A percentile compares a stretch with the other conserved stretches of the same genome.
Conservation (phyloP, 768 basidiomycete genomes). For the Chalciporus chontae region DNA sequence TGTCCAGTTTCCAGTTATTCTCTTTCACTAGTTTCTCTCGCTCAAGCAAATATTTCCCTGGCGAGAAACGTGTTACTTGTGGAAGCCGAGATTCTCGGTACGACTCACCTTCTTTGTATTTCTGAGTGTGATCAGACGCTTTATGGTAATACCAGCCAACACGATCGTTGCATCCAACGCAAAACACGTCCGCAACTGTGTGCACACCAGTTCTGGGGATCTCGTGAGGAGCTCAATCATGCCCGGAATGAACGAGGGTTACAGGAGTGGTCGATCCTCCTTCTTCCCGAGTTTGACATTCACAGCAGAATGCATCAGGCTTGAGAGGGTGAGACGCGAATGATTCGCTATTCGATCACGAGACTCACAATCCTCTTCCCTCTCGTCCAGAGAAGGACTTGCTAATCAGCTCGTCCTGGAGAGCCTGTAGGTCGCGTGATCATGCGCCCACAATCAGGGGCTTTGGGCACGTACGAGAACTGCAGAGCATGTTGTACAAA, state of each 20-base stretch:
- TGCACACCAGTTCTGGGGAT: constrained; percentile 68
- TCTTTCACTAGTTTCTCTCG: constrained; percentile 78
- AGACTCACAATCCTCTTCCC: constrained; percentile 72
- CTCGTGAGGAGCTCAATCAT: constrained; percentile 2
- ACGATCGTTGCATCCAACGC: constrained; percentile 73
- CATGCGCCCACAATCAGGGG: not conserved
- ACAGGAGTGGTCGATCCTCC: constrained; percentile 76
- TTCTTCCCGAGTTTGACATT: constrained; percentile 71
- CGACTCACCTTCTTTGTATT: constrained; percentile 75
- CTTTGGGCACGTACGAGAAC: constrained; percentile 51
- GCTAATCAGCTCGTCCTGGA: constrained; percentile 83
- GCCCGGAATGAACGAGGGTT: constrained; percentile 16
- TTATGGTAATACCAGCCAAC: constrained; percentile 84
- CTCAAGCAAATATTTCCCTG: constrained; percentile 81
- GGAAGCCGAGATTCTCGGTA: not conserved
- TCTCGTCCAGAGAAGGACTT: constrained; percentile 83
- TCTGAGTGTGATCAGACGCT: constrained; percentile 71
- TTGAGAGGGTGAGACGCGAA: constrained; percentile 25
- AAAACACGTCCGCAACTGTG: constrained; percentile 78
- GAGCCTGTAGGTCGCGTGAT: constrained; percentile 41
- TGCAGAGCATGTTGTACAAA: constrained; percentile 66
- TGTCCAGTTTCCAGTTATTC: constrained; percentile 71
- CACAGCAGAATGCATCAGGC: constrained; percentile 72
- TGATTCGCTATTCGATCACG: not conserved
- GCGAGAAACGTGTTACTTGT: not conserved